These are phyloP conservation scores for Globisporangium apiculatum DNA, from an alignment of 352 stramenopile species.

Conservation along the genomic window DNA sequence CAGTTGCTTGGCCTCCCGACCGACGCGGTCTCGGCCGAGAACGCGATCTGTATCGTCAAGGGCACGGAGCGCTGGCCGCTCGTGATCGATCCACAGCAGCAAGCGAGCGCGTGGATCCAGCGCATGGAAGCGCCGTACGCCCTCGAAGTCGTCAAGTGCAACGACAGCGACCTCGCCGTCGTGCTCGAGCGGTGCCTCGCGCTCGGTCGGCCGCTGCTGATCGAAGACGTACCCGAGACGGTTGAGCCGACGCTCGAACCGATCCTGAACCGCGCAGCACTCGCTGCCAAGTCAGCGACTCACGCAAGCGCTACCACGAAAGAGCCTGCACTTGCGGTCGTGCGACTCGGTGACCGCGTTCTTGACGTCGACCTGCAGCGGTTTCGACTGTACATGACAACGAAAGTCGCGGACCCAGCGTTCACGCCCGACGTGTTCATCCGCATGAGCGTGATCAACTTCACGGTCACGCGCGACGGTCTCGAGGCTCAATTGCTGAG, in stretches of 20 bases:
- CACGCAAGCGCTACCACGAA: slow-evolving; percentile 1
- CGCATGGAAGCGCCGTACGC: slow-evolving; percentile 61
- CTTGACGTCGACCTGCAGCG: slow-evolving; percentile 58
- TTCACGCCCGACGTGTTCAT: slow-evolving; percentile 91
- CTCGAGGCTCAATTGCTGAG: slow-evolving; percentile 88
- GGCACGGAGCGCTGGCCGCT: slow-evolving; percentile 87
- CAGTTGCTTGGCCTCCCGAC: slow-evolving; percentile 84
- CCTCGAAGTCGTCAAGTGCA: slow-evolving; percentile 70
- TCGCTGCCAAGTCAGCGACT: slow-evolving; percentile 1
- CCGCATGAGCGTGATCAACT: slow-evolving; percentile 92
- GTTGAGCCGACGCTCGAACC: slow-evolving; percentile 52
- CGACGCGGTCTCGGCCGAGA: slow-evolving; percentile 86
- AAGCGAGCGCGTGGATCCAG: slow-evolving; percentile 90
- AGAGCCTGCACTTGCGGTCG: slow-evolving; percentile 4
- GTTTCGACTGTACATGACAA: slow-evolving; percentile 90
- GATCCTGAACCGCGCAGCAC: slow-evolving; percentile 20
- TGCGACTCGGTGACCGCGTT: slow-evolving; percentile 69
- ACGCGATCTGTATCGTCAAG: slow-evolving; percentile 85
- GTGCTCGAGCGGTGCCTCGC: slow-evolving; percentile 32
- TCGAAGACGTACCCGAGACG: slow-evolving; percentile 48
- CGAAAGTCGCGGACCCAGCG: slow-evolving; percentile 88
- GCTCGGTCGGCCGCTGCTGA: slow-evolving; percentile 35
- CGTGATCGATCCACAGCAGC: slow-evolving; percentile 92
- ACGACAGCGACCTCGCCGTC: slow-evolving; percentile 31
- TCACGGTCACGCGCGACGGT: slow-evolving; percentile 88